phyloP scores from a whole-genome alignment of 2,329 filamentous ascomycete genomes.

The Onygena corvina region DNA sequence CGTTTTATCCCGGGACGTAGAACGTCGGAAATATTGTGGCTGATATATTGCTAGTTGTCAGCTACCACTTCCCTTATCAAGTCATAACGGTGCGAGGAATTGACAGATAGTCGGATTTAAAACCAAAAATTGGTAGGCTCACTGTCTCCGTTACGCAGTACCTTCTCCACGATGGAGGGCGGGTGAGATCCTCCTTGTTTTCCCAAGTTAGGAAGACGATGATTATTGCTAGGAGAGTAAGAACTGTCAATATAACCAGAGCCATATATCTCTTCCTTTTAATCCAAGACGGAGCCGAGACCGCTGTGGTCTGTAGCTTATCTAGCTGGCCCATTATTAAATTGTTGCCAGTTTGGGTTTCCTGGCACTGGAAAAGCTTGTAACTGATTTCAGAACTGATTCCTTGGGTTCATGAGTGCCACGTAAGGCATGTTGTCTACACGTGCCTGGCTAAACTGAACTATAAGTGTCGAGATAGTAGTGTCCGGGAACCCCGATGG shows the following conservation, averaged over 20 bases:
- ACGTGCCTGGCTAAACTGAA: neutral
- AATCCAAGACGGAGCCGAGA: neutral
- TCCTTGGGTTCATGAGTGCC: neutral
- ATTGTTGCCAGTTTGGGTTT: neutral
- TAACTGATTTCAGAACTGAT: neutral
- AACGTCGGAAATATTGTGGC: slow-evolving; percentile 56
- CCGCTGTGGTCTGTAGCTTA: neutral
- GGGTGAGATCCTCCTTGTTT: neutral
- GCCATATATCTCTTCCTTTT: neutral
- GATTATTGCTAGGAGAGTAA: neutral
- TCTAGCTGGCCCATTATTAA: neutral
- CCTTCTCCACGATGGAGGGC: neutral
- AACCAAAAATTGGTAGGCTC: slow-evolving; percentile 1
- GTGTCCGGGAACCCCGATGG: too few relatives aligned
- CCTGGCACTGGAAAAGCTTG: neutral
- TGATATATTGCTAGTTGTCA: too few relatives aligned
- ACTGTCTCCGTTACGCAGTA: slow-evolving; percentile 7
- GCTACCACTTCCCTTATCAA: too few relatives aligned
- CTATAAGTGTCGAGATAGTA: too few relatives aligned
- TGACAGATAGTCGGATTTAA: neutral
- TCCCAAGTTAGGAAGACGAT: neutral
- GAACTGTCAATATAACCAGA: neutral
- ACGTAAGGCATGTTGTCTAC: neutral
- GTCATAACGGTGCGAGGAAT: too few relatives aligned
- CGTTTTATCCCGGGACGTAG: slow-evolving; percentile 63